Evolutionary conservation across 495 filamentous ascomycete genomes (phyloP).

Genomic region (Chlorociboria aeruginascens): DNA sequence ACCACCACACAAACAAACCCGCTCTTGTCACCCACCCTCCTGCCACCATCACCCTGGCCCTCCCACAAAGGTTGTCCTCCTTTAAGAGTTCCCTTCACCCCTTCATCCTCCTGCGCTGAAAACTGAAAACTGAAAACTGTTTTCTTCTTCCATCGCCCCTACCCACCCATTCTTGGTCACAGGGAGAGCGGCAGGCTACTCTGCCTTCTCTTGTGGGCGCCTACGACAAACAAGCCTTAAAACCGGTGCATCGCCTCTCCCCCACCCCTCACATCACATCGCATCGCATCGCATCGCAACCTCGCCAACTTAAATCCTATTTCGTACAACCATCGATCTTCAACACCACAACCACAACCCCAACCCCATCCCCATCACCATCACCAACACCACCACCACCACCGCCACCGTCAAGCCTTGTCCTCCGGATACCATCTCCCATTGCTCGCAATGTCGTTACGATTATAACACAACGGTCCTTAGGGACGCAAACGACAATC

Average conservation of each 20-base stretch:
- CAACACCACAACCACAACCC: not conserved
- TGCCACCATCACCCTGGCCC: not conserved
- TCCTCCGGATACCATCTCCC: constrained; percentile 7
- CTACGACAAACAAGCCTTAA: no score
- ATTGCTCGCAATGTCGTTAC: constrained; percentile 25
- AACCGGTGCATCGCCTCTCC: not conserved
- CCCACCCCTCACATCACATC: not conserved
- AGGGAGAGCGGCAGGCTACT: not conserved
- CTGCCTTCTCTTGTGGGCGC: no score
- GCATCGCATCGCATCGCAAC: not conserved
- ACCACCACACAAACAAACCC: not conserved
- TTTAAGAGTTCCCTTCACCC: not conserved
- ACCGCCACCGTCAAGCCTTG: no score
- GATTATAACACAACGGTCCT: constrained; percentile 46
- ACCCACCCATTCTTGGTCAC: not conserved
- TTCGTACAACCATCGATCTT: not conserved
- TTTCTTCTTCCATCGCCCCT: no score
- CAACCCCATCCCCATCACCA: no score
- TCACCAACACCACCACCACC: not conserved
- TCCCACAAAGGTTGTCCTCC: not conserved
- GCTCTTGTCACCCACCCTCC: not conserved
- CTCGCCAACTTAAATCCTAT: not conserved
- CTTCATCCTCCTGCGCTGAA: no score
- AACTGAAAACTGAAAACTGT: no score
- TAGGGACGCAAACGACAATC: constrained; percentile 31